Evolutionary conservation across 2,329 filamentous ascomycete genomes (phyloP), one percentile per base, ranked within the genome.

Genomic region (Zasmidium citrigriseum): DNA sequence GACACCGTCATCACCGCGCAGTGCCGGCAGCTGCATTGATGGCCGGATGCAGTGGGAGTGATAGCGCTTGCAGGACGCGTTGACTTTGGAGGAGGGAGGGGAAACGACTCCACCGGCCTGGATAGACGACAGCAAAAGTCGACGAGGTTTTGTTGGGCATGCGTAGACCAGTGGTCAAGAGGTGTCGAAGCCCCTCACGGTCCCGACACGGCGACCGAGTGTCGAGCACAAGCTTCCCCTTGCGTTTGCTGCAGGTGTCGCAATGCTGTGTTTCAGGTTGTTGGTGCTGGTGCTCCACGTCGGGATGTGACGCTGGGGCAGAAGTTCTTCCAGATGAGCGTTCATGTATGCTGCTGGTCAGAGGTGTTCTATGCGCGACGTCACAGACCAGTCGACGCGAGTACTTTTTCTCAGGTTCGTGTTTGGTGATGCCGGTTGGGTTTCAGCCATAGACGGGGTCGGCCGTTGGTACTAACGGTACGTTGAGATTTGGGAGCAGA

Each of bases 191-290:
- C 34, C 34, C 34, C 34, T 41, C 34, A n/a, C 34, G 34, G 34
- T n/a, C 34, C 34, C 34, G 34, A 41, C 34, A 41, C 16, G 34
- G 34, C 16, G 34, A 41, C 34, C 7, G 34, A 41, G 14, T 41
- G 27, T 34, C 27, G 34, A 41, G 34, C 34, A 41, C 34, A 41
- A 41, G 34, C 34, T 41, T n/a, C 34, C 14, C 34, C 34, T 41
- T 41, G 34, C 34, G 34, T 41, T n/a, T n/a, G 34, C 34, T 41
- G 34, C 34, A 41, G 34, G 34, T 41, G 34, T 41, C 34, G 50
- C 3, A 45, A 45, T 52, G 50, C 22, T 52, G 34, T 27, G 50
- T 52, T 45, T 52, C 29, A 52, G 21, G 10, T 23, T 11, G 20
- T 45, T 38, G 27, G 29, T 41, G 20, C 34, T 45, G 29, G 29